These are phyloP conservation scores for Trichoderma simmonsii DNA, from an alignment of 2,329 filamentous ascomycete species.

Conservation along the genomic window DNA sequence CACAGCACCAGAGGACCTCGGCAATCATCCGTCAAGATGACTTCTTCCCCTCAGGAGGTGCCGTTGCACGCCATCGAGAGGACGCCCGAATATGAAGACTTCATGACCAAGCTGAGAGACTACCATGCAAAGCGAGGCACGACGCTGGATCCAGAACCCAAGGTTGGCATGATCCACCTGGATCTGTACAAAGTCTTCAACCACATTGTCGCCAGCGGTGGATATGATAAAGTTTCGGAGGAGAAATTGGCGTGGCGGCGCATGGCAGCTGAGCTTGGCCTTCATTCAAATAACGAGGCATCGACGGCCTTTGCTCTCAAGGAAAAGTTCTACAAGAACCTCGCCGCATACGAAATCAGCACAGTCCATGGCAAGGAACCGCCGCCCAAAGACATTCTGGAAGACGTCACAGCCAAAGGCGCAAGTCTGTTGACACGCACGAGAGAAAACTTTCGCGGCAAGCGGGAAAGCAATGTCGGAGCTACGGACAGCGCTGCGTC, in stretches of 20 bases:
- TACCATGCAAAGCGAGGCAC: conserved; percentile 81
- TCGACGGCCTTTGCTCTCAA: conserved; percentile 86
- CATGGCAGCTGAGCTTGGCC: conserved; percentile 71
- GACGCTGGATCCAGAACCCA: conserved; percentile 73
- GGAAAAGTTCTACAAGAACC: conserved; percentile 84
- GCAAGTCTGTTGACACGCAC: conserved; percentile 76
- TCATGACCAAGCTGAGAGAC: conserved; percentile 67
- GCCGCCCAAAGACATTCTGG: conserved; percentile 82
- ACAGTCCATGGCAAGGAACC: conserved; percentile 75
- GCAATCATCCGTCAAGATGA: not conserved
- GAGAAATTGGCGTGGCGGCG: conserved; percentile 84
- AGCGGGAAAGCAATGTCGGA: conserved; percentile 49
- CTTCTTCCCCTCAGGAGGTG: conserved; percentile 33
- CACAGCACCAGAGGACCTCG: not conserved
- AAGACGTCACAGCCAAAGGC: conserved; percentile 82
- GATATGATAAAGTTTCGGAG: conserved; percentile 80
- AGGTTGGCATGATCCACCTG: conserved; percentile 72
- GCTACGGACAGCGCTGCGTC: conserved; percentile 57
- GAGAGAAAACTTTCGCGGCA: conserved; percentile 66
- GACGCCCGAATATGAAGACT: conserved; percentile 71
- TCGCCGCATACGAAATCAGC: conserved; percentile 82
- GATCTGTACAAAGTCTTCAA: conserved; percentile 78
- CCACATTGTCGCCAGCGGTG: conserved; percentile 70
- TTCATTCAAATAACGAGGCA: conserved; percentile 70
- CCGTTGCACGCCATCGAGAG: conserved; percentile 51